These are phyloP conservation scores for Backusella tuberculispora DNA, from an alignment of 192 early-diverging fungal genomes.

Conservation along the genomic window DNA sequence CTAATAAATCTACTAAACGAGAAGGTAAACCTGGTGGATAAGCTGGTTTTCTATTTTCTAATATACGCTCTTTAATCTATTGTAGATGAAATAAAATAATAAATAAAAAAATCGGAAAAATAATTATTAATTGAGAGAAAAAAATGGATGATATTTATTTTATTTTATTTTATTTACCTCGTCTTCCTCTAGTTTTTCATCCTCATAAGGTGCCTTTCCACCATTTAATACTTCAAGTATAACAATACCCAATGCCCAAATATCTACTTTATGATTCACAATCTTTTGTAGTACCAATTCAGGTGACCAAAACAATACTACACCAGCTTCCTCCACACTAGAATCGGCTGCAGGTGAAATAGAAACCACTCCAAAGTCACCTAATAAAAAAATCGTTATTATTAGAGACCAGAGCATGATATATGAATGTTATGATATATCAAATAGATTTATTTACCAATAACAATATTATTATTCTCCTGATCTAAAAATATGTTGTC, in stretches of 20 bases:
- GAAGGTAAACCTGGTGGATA: slow-evolving; percentile 36
- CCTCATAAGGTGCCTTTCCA: slow-evolving; percentile 46
- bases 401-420: not conserved
- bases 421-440: not conserved
- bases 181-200: slow-evolving; percentile 43
- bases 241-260: slow-evolving; percentile 48
- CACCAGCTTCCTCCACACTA: slow-evolving; percentile 42
- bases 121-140: slow-evolving; percentile 14
- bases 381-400: slow-evolving; percentile 5
- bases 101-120: slow-evolving; percentile 16
- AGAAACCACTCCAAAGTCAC: slow-evolving; percentile 46
- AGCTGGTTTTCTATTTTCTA: slow-evolving; percentile 28
- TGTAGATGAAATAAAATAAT: not conserved
- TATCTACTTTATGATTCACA: slow-evolving; percentile 42
- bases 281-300: slow-evolving; percentile 38
- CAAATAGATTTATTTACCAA: slow-evolving; percentile 21
- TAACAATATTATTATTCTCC: slow-evolving; percentile 39
- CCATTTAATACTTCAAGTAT: slow-evolving; percentile 44
- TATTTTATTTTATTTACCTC: slow-evolving; percentile 21
- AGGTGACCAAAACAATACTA: slow-evolving; percentile 47
- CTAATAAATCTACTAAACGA: slow-evolving; percentile 37
- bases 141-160: not conserved
- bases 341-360: slow-evolving; percentile 41
- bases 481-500: slow-evolving; percentile 44
- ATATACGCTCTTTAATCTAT: slow-evolving; percentile 44